Evolutionary conservation across 352 stramenopile genomes (phyloP).

Genomic region (Pythium sp.): DNA sequence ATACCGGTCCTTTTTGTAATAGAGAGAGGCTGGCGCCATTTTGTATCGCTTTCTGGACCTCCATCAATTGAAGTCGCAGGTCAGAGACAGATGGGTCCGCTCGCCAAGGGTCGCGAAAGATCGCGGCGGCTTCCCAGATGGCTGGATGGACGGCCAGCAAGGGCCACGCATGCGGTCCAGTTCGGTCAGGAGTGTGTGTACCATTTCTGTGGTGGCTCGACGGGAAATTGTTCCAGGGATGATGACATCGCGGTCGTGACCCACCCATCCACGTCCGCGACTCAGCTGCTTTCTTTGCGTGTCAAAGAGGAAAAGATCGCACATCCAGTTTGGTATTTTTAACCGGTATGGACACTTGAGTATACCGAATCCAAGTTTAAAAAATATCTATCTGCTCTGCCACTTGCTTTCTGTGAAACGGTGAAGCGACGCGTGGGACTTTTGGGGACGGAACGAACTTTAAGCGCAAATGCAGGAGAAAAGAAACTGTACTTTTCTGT

Average conservation of each 20-base stretch:
- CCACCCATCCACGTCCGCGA: slow-evolving; percentile 1
- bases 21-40: background rate
- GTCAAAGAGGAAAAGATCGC: slow-evolving; percentile 11
- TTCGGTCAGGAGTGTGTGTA: too few species aligned
- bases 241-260: slow-evolving; percentile 8
- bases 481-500: background rate
- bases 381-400: slow-evolving; percentile 11
- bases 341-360: background rate
- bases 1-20: background rate
- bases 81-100: slow-evolving; percentile 3
- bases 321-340: slow-evolving; percentile 1
- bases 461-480: background rate
- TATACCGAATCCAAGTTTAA: background rate
- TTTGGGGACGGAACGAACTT: slow-evolving; percentile 16
- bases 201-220: background rate
- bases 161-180: too few species aligned
- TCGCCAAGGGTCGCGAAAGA: slow-evolving; percentile 9
- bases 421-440: slow-evolving; percentile 12
- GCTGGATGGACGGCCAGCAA: slow-evolving; percentile 2
- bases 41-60: background rate
- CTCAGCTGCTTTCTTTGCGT: slow-evolving; percentile 10
- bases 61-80: background rate
- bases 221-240: slow-evolving; percentile 10
- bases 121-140: background rate
- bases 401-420: slow-evolving; percentile 5